Evolutionary conservation across 2,329 filamentous ascomycete genomes (phyloP), one percentile per base, ranked within the genome.

Genomic region (Cercospora brassicicola): DNA sequence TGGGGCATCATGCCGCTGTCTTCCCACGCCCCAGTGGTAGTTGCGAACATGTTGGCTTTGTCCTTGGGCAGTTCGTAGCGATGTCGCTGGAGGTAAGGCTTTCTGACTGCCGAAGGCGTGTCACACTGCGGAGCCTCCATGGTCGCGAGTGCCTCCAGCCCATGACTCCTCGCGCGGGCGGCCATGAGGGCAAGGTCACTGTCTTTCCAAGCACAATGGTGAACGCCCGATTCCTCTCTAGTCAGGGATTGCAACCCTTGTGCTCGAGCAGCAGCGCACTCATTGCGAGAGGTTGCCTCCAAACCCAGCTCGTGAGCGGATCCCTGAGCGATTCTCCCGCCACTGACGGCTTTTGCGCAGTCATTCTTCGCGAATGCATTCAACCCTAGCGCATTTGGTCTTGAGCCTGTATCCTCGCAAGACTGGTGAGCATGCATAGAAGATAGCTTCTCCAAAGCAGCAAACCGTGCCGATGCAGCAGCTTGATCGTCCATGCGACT

Each of bases 1-100:
- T 66, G 64, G 15, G 76, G 75, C 76, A 77, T 77, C n/a, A 68
- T 64, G 6, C 76, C 76, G 42, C 70, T 72, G 20, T 76, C 73
- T 42, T 69, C 48, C 76, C 76, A 78, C 2, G 75, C 71, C 2
- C 68, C 70, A 2, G 76, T 77, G 4, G 71, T 74, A 0, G 75
- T 76, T 11, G 71, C 76, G 62, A 76, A 77, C 45, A 71, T 70
- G 15, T 69, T 66, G 2, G 76, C 75, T 28, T 70, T 71, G 18
- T 76, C 71, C n/a, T 67, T 62, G 1, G 76, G 67, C 2, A 77
- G 68, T 59, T 76, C 72, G 53, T 73, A 73, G 36, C 70, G 71
- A 66, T 77, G 72, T 23, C 74, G 70, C 18, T 65, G 73, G 11
- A 76, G 64, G 62, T 74, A 75, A 33, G 62, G 23, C 36, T 66